Conservation (phyloP, 2,329 filamentous ascomycete species). For the Sarocladium strictum region DNA sequence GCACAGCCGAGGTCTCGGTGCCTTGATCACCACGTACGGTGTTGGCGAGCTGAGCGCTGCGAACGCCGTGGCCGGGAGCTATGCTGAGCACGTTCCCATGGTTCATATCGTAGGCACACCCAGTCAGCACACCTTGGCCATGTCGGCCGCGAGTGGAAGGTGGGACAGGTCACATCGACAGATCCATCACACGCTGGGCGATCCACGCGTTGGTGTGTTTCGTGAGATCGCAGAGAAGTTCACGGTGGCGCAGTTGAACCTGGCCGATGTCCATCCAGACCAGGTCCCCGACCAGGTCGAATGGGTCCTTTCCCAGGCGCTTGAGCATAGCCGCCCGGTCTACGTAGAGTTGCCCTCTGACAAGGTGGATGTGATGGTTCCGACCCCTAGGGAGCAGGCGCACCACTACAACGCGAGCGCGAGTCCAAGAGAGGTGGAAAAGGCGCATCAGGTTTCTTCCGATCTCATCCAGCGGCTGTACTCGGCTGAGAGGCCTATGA, state of each 20-base stretch:
- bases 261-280: constrained; percentile 3
- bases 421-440: constrained; percentile 17
- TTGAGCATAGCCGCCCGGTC: constrained; percentile 47
- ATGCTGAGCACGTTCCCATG: constrained; percentile 48
- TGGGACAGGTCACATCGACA: constrained; percentile 14
- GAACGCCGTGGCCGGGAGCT: constrained; percentile 54
- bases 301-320: constrained; percentile 39
- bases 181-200: constrained; percentile 51
- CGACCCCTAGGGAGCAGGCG: constrained; percentile 21
- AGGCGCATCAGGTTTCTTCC: background rate
- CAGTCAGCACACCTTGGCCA: constrained; percentile 4
- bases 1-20: constrained; percentile 28
- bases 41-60: constrained; percentile 53
- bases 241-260: constrained; percentile 38
- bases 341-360: constrained; percentile 52
- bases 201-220: constrained; percentile 47
- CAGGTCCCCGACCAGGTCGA: constrained; percentile 41
- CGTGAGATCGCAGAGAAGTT: constrained; percentile 42
- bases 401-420: background rate
- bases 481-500: constrained; percentile 38
- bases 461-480: constrained; percentile 35
- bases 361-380: constrained; percentile 34
- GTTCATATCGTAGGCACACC: constrained; percentile 54
- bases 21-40: constrained; percentile 53
- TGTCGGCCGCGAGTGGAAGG: constrained; percentile 2